Evolutionary conservation across 805 yeast genomes (phyloP).

Genomic region (Debaryomyces castellii): DNA sequence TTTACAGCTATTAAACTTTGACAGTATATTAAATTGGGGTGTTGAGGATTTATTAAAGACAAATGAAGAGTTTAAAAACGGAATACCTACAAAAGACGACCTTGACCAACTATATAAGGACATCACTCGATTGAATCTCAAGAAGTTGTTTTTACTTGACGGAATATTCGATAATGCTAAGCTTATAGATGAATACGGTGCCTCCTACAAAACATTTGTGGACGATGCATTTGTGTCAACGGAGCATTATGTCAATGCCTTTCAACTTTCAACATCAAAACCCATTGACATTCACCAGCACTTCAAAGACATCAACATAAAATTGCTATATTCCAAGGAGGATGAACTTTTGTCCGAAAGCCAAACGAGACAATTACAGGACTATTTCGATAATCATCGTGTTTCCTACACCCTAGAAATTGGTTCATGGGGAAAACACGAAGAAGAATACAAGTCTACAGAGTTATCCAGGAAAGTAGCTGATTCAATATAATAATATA

Average conservation of each 20-base stretch:
- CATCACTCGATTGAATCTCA: not conserved
- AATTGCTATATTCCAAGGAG: conserved; percentile 56
- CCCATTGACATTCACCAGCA: not conserved
- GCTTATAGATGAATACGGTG: conserved; percentile 60
- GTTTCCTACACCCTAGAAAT: conserved; percentile 8
- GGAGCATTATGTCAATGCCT: conserved; percentile 20
- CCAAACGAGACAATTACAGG: conserved; percentile 46
- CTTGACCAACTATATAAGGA: not conserved
- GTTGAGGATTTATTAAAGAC: not conserved
- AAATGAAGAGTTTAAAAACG: not conserved
- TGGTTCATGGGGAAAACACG: conserved; percentile 59
- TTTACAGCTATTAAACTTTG: conserved; percentile 47
- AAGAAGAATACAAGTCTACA: conserved; percentile 51
- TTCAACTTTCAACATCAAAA: conserved; percentile 20
- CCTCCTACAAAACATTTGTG: conserved; percentile 52
- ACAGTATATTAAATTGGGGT: conserved; percentile 17
- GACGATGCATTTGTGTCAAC: conserved; percentile 49
- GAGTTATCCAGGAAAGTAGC: not conserved
- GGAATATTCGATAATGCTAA: conserved; percentile 63
- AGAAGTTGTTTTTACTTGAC: conserved; percentile 45
- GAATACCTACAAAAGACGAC: not conserved
- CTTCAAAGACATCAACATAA: conserved; percentile 12
- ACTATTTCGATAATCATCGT: conserved; percentile 25
- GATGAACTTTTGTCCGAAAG: conserved; percentile 63
- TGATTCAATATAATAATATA: not conserved